Evolutionary conservation across 257 asterid species (phyloP).

Genomic region (Marsdenia floribunda): DNA sequence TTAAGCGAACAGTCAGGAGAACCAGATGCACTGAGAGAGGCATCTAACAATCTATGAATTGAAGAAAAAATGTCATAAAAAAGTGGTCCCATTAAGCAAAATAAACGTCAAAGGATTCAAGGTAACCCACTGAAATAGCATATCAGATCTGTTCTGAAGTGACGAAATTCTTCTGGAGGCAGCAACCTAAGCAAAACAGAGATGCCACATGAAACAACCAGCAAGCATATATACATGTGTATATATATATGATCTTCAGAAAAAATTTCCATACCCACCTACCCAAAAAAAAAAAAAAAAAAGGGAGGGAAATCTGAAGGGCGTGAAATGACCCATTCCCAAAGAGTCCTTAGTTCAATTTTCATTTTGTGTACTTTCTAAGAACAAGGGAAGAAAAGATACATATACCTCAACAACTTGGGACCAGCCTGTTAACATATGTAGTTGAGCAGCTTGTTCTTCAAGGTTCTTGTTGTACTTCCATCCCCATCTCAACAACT

Average conservation of each 20-base stretch:
- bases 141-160: conserved; percentile 64
- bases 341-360: background rate
- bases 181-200: conserved; percentile 47
- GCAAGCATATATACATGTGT: conserved; percentile 6
- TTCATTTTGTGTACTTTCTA: background rate
- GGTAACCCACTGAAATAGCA: conserved; percentile 72
- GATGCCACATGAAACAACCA: conserved; percentile 15
- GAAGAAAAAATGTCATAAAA: conserved; percentile 16
- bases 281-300: background rate
- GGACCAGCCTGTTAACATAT: conserved; percentile 93
- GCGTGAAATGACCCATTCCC: background rate
- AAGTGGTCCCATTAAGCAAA: conserved; percentile 4
- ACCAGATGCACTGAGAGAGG: conserved; percentile 73
- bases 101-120: conserved; percentile 7
- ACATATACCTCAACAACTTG: conserved; percentile 79
- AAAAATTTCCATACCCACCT: background rate
- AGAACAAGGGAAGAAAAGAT: background rate
- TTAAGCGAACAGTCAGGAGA: conserved; percentile 83
- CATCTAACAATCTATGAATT: conserved; percentile 67
- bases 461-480: conserved; percentile 90
- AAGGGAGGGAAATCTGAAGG: no score
- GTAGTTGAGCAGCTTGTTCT: conserved; percentile 98
- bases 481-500: conserved; percentile 92
- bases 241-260: background rate
- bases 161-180: conserved; percentile 75